Evolutionary conservation across 805 yeast genomes (phyloP).

Genomic region (Nakazawaea populi): DNA sequence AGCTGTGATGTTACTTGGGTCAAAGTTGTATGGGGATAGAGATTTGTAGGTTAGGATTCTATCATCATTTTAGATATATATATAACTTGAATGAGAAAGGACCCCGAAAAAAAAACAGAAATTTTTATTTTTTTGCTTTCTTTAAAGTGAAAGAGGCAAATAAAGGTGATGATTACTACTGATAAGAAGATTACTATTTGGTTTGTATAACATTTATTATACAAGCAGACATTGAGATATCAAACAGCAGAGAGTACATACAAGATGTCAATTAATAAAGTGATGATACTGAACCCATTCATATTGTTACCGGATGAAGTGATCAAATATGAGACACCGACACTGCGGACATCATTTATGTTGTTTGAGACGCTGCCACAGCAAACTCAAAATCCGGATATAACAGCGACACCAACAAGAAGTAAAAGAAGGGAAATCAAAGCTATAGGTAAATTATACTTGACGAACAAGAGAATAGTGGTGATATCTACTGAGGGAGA

Average conservation of each 20-base stretch:
- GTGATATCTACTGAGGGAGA: conserved; percentile 36
- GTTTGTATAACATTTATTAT: not conserved
- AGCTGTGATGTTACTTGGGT: too few relatives aligned
- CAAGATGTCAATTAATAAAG: conserved; percentile 26
- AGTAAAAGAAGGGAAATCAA: conserved; percentile 15
- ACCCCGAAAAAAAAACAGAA: too few relatives aligned
- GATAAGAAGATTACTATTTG: too few relatives aligned
- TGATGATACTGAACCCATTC: conserved; percentile 20
- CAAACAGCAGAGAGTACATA: too few relatives aligned
- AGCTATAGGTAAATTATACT: conserved; percentile 29
- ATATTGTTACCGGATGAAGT: conserved; percentile 20
- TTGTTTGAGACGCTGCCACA: conserved; percentile 11
- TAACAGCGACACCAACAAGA: not conserved
- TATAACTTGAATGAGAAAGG: too few relatives aligned
- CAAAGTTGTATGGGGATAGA: too few relatives aligned
- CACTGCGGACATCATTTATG: conserved; percentile 12
- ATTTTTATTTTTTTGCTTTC: too few relatives aligned
- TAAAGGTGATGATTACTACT: too few relatives aligned
- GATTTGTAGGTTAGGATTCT: too few relatives aligned
- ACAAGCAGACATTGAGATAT: not conserved
- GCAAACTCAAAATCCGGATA: too few relatives aligned
- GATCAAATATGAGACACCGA: conserved; percentile 14
- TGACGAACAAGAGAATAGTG: conserved; percentile 37
- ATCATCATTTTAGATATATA: too few relatives aligned
- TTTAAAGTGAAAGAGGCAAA: too few relatives aligned